These are phyloP conservation scores for Mycena metata DNA, from an alignment of 768 basidiomycete species.

Conservation along the genomic window DNA sequence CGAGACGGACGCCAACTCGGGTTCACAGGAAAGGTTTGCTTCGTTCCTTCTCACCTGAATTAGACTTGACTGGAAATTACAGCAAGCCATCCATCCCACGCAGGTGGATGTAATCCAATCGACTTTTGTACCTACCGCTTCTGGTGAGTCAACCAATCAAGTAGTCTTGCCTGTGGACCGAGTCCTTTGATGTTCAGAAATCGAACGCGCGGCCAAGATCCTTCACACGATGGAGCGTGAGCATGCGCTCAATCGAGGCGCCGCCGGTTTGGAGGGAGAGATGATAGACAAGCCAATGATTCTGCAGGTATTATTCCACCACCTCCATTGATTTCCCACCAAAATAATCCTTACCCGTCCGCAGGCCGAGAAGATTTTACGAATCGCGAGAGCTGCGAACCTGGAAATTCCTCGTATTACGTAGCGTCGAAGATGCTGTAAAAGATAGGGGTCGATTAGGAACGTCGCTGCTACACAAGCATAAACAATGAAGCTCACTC, in stretches of 20 bases:
- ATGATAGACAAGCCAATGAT: slow-evolving; percentile 84
- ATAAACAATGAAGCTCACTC: too few species aligned
- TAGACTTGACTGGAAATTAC: not conserved
- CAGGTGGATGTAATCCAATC: slow-evolving; percentile 85
- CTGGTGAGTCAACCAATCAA: slow-evolving; percentile 60
- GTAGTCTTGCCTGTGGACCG: not conserved
- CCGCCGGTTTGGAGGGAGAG: slow-evolving; percentile 70
- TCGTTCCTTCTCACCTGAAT: slow-evolving; percentile 7
- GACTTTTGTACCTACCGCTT: slow-evolving; percentile 80
- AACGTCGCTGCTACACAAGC: too few species aligned
- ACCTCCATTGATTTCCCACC: not conserved
- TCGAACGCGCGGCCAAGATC: slow-evolving; percentile 70
- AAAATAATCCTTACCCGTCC: not conserved
- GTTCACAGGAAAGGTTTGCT: slow-evolving; percentile 87
- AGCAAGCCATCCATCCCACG: slow-evolving; percentile 96
- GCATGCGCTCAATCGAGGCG: slow-evolving; percentile 58
- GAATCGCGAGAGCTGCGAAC: slow-evolving; percentile 59
- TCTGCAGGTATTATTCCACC: slow-evolving; percentile 37
- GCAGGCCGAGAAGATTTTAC: slow-evolving; percentile 60
- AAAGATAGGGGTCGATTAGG: not conserved
- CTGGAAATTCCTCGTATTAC: slow-evolving; percentile 54
- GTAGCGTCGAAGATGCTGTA: not conserved
- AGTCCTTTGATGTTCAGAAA: slow-evolving; percentile 56
- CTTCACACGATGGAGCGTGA: slow-evolving; percentile 63
- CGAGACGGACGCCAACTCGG: slow-evolving; percentile 85